Conservation (phyloP, 2,329 filamentous ascomycete genomes). For the Fusarium circinatum region DNA sequence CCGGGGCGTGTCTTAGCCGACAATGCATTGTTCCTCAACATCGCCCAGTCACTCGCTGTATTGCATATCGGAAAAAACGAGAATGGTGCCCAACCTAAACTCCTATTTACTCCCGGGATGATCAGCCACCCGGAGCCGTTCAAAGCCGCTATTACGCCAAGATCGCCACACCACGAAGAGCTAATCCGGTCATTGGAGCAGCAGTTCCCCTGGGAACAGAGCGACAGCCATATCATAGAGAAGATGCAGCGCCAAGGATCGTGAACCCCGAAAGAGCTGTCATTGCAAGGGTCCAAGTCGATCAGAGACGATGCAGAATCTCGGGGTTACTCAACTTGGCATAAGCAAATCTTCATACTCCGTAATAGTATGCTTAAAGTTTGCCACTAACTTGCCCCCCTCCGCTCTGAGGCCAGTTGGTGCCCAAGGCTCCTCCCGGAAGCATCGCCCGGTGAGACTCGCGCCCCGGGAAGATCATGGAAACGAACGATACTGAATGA, state of each 20-base stretch:
- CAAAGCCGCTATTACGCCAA: conserved; percentile 19
- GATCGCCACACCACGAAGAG: conserved; percentile 15
- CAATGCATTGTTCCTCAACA: conserved; percentile 45
- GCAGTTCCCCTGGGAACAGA: conserved; percentile 27
- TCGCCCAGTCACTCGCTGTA: conserved; percentile 56
- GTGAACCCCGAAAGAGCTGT: not conserved
- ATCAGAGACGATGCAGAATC: not conserved
- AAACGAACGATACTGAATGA: not conserved
- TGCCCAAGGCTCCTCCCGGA: not conserved
- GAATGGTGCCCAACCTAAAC: not conserved
- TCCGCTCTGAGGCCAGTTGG: not conserved
- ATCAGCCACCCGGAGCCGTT: conserved; percentile 30
- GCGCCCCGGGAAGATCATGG: conserved; percentile 1
- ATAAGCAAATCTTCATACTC: not conserved
- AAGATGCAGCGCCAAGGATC: conserved; percentile 1
- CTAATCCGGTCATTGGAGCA: conserved; percentile 28
- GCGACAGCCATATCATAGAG: conserved; percentile 16
- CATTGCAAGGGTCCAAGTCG: not conserved
- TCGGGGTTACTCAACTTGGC: not conserved
- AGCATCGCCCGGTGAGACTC: not conserved
- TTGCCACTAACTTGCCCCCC: not conserved
- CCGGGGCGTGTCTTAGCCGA: conserved; percentile 47
- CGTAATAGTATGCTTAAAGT: not conserved
- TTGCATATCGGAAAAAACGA: conserved; percentile 51
- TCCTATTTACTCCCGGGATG: conserved; percentile 24